Conservation (phyloP, 805 yeast species). For the Metschnikowia borealis region DNA sequence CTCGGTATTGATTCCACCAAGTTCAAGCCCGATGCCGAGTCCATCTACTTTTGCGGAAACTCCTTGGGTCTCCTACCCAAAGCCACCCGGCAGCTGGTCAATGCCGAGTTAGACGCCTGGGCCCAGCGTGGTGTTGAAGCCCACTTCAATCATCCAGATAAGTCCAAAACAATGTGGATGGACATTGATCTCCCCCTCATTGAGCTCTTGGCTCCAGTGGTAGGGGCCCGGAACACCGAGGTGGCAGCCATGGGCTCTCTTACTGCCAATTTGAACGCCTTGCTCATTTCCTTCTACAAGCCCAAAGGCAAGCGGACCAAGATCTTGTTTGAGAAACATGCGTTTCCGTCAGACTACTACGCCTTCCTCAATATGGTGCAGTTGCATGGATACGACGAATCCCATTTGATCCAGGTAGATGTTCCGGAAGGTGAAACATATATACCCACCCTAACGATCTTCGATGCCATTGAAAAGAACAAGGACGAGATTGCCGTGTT, state of each 20-base stretch:
- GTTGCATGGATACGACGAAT: conserved; percentile 48
- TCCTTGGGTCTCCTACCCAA: conserved; percentile 90
- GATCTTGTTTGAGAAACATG: conserved; percentile 78
- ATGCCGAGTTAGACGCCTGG: conserved; percentile 80
- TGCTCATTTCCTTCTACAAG: conserved; percentile 68
- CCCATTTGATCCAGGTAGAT: conserved; percentile 58
- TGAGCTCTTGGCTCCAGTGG: conserved; percentile 64
- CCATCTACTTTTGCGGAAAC: conserved; percentile 81
- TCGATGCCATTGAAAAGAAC: conserved; percentile 50
- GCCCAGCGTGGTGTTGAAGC: conserved; percentile 74
- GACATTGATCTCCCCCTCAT: conserved; percentile 76
- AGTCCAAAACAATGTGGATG: conserved; percentile 67
- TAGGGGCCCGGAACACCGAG: conserved; percentile 73
- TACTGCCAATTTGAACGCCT: conserved; percentile 75
- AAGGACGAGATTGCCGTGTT: conserved; percentile 66
- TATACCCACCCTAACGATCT: conserved; percentile 60
- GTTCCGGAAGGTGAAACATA: conserved; percentile 58
- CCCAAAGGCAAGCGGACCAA: conserved; percentile 59
- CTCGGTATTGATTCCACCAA: conserved; percentile 42
- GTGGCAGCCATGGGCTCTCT: conserved; percentile 86
- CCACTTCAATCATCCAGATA: conserved; percentile 68
- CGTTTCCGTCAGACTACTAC: conserved; percentile 91
- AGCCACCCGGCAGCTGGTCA: conserved; percentile 51
- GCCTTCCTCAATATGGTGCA: conserved; percentile 72
- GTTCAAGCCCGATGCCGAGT: conserved; percentile 17